Conservation (phyloP, 805 yeast genomes). For the Metschnikowia continentalis region DNA sequence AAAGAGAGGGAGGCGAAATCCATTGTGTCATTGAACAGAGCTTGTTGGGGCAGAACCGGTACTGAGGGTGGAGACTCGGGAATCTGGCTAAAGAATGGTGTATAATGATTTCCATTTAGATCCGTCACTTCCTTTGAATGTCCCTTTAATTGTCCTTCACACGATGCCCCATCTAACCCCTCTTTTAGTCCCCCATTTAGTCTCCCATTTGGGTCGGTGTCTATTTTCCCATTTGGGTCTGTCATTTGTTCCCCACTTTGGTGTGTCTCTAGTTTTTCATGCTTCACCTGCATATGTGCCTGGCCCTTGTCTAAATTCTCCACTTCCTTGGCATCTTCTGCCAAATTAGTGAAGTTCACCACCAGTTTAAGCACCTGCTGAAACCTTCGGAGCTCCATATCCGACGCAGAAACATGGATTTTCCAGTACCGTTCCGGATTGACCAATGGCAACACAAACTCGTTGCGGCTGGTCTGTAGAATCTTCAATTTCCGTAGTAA, state of each 20-base stretch:
- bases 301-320: not conserved
- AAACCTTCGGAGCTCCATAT: slow-evolving; percentile 22
- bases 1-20: not conserved
- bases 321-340: slow-evolving; percentile 2
- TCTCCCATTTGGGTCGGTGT: too few relatives aligned
- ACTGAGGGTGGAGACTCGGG: slow-evolving; percentile 45
- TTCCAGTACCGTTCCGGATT: slow-evolving; percentile 80
- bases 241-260: not conserved
- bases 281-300: too few relatives aligned
- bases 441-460: slow-evolving; percentile 59
- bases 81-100: slow-evolving; percentile 23
- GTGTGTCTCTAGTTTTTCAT: too few relatives aligned
- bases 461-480: slow-evolving; percentile 43
- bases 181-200: too few relatives aligned
- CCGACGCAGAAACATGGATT: slow-evolving; percentile 35
- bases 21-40: not conserved
- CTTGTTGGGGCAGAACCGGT: slow-evolving; percentile 33
- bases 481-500: slow-evolving; percentile 61
- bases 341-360: slow-evolving; percentile 42
- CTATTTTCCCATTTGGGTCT: too few relatives aligned
- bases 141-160: too few relatives aligned
- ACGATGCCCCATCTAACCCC: too few relatives aligned
- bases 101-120: not conserved
- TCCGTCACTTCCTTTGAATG: too few relatives aligned
- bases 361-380: slow-evolving; percentile 36